phyloP scores from a whole-genome alignment of 148 eudicot genomes.

The Rhododendron griersonianum region DNA sequence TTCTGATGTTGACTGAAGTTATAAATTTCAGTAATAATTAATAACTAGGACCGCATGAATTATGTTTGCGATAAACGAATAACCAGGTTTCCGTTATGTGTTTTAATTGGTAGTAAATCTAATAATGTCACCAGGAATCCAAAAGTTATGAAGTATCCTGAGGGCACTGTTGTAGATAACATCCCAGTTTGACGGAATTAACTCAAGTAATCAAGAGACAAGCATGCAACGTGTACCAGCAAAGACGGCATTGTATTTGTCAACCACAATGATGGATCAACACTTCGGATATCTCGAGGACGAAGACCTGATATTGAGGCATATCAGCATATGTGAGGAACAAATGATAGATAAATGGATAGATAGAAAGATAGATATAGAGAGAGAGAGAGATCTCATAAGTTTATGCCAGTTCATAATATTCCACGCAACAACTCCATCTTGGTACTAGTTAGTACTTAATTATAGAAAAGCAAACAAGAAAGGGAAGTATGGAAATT shows the following conservation, averaged over 20 bases:
- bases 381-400: not conserved
- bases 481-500: not conserved
- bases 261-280: constrained; percentile 98
- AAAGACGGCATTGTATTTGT: constrained; percentile 93
- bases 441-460: not conserved
- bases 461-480: not conserved
- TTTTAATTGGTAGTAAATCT: not conserved
- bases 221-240: constrained; percentile 51
- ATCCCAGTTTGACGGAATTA: not conserved
- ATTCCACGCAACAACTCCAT: not conserved
- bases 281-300: constrained; percentile 93
- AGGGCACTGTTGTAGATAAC: not conserved
- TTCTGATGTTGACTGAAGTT: not conserved
- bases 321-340: not conserved
- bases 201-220: not conserved
- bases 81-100: not conserved
- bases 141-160: not conserved
- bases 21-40: not conserved
- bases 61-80: not conserved
- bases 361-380: not conserved
- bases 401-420: not conserved
- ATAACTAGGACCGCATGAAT: not conserved
- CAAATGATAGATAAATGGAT: not conserved
- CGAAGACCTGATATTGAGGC: constrained; percentile 66
- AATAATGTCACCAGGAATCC: not conserved